These are phyloP conservation scores for Calcarisporium arbuscula DNA, from an alignment of 2,329 filamentous ascomycete genomes.

Conservation along the genomic window DNA sequence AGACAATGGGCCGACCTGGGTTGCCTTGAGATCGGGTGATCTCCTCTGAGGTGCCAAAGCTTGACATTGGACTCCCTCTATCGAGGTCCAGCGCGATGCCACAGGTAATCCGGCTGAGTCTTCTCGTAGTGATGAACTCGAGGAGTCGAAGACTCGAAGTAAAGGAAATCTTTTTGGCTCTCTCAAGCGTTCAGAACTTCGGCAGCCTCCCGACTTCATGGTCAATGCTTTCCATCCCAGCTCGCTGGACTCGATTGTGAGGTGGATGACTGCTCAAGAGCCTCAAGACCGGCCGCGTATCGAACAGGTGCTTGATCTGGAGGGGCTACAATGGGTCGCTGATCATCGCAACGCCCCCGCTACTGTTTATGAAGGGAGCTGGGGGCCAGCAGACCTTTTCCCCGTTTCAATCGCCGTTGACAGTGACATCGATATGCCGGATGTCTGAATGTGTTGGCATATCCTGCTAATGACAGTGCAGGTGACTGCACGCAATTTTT, in stretches of 20 bases:
- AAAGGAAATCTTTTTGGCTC: conserved; percentile 35
- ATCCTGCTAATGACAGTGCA: background rate
- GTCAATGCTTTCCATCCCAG: conserved; percentile 62
- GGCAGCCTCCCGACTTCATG: conserved; percentile 81
- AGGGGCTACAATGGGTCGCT: conserved; percentile 75
- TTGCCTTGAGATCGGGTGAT: conserved; percentile 81
- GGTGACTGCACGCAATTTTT: conserved; percentile 9
- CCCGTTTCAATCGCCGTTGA: conserved; percentile 29
- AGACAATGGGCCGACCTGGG: conserved; percentile 88
- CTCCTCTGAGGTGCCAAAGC: conserved; percentile 80
- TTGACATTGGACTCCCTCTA: conserved; percentile 76
- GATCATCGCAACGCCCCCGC: conserved; percentile 74
- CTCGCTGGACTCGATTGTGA: conserved; percentile 77
- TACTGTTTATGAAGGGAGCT: conserved; percentile 94
- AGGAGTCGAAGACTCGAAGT: conserved; percentile 24
- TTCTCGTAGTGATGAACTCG: conserved; percentile 28
- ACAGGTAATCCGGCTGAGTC: conserved; percentile 43
- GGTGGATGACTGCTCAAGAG: conserved; percentile 79
- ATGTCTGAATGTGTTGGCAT: conserved; percentile 43
- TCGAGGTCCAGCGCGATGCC: conserved; percentile 65
- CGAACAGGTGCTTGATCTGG: conserved; percentile 64
- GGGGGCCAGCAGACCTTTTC: conserved; percentile 66
- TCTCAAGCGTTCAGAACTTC: conserved; percentile 42
- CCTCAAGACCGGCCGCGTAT: conserved; percentile 68
- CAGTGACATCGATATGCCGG: conserved; percentile 53